These are phyloP conservation scores for Kluyveromyces marxianus DNA, from an alignment of 1,139 yeast species.

Conservation along the genomic window DNA sequence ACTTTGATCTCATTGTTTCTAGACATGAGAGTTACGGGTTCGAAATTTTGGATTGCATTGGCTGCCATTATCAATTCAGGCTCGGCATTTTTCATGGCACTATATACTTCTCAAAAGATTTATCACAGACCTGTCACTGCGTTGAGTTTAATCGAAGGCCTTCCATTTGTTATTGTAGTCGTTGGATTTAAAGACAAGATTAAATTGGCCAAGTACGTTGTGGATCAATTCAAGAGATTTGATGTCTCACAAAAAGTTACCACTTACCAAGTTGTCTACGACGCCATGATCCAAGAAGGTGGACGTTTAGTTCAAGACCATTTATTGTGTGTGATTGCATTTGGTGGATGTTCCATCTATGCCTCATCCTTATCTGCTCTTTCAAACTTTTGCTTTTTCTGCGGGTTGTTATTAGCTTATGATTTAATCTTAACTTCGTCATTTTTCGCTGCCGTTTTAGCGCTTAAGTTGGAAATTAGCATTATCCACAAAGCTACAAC, in stretches of 20 bases:
- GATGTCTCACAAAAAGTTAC: slow-evolving; percentile 29
- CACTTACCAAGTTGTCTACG: slow-evolving; percentile 35
- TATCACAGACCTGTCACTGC: slow-evolving; percentile 57
- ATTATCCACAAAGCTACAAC: slow-evolving; percentile 81
- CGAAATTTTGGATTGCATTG: slow-evolving; percentile 84
- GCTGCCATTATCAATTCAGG: slow-evolving; percentile 75
- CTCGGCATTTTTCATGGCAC: slow-evolving; percentile 80
- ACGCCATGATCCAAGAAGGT: slow-evolving; percentile 62
- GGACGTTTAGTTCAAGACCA: slow-evolving; percentile 74
- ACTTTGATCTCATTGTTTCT: slow-evolving; percentile 70
- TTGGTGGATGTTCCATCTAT: slow-evolving; percentile 58
- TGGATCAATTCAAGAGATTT: slow-evolving; percentile 29
- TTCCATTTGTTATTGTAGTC: slow-evolving; percentile 88
- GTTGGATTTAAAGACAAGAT: slow-evolving; percentile 90
- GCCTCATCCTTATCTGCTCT: slow-evolving; percentile 71
- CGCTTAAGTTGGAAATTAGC: slow-evolving; percentile 84
- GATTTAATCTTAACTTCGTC: slow-evolving; percentile 75
- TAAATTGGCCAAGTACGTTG: slow-evolving; percentile 51
- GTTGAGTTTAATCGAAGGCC: slow-evolving; percentile 77
- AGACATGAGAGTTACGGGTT: slow-evolving; percentile 76
- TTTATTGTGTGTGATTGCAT: slow-evolving; percentile 64
- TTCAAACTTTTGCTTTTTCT: slow-evolving; percentile 73
- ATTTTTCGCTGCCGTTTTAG: slow-evolving; percentile 77
- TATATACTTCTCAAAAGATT: slow-evolving; percentile 49
- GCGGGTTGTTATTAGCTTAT: slow-evolving; percentile 63